Percentiles rank a stretch among this genome's conserved stretches.
Evolutionary conservation across 169 alveolate species (phyloP).

Genomic region (Plasmodium gallinaceum): DNA sequence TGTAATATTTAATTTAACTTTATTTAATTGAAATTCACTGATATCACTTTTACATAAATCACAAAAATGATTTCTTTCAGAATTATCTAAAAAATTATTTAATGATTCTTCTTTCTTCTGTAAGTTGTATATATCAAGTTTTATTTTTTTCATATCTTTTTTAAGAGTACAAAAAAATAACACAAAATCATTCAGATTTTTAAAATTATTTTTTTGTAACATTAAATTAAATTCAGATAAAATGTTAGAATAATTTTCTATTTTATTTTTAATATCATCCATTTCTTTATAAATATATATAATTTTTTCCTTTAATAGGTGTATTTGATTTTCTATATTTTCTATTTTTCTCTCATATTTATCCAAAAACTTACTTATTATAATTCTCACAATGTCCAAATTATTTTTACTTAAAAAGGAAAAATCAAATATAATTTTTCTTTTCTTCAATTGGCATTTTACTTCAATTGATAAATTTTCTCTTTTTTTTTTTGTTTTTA

Average conservation of each 20-base stretch:
- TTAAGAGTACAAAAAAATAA: not conserved
- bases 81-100: not conserved
- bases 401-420: not conserved
- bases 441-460: constrained; percentile 3
- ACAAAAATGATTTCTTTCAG: not conserved
- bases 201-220: constrained; percentile 14
- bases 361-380: not conserved
- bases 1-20: not conserved
- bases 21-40: not conserved
- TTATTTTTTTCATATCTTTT: constrained; percentile 18
- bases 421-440: not conserved
- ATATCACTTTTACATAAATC: not conserved
- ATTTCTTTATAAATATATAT: not conserved
- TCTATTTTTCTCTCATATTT: constrained; percentile 25
- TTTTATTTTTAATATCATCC: not conserved
- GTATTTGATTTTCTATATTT: not conserved
- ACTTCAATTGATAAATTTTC: not conserved
- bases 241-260: not conserved
- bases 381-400: not conserved
- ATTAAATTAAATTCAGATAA: constrained; percentile 9
- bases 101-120: constrained; percentile 12
- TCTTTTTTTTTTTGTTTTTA: not conserved
- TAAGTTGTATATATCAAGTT: constrained; percentile 16
- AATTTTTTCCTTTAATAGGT: not conserved
- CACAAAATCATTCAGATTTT: constrained; percentile 4